These are phyloP conservation scores for Mycena citricolor DNA, from an alignment of 1,284 basidiomycete genomes.

Conservation along the genomic window DNA sequence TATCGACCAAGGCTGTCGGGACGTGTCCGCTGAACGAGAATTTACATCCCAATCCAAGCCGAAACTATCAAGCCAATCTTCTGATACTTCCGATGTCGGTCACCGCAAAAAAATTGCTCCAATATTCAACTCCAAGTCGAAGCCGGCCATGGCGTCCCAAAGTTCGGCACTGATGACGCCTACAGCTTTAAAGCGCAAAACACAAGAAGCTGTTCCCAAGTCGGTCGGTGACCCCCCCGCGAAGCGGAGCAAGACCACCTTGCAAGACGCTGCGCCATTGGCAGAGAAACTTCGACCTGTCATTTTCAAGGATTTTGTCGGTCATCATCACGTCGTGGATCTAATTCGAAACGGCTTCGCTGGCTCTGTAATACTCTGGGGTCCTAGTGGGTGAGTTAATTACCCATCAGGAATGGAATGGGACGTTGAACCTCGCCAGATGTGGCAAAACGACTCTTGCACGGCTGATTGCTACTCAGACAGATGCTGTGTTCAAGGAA, in stretches of 20 bases:
- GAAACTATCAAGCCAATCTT: constrained; percentile 9
- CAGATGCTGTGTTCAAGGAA: constrained; percentile 69
- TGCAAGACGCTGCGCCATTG: constrained; percentile 49
- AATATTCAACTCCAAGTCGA: constrained; percentile 23
- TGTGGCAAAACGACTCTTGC: constrained; percentile 84
- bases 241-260: constrained; percentile 22
- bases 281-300: constrained; percentile 67
- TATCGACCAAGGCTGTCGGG: constrained; percentile 13
- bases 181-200: too few relatives aligned
- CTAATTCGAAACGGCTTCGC: constrained; percentile 46
- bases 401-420: constrained; percentile 9
- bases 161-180: too few relatives aligned
- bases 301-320: constrained; percentile 63
- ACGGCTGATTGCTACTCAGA: constrained; percentile 61
- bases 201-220: background rate
- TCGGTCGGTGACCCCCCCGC: constrained; percentile 5
- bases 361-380: constrained; percentile 75
- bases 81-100: background rate
- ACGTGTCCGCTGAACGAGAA: background rate
- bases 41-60: background rate
- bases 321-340: constrained; percentile 62
- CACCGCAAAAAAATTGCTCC: constrained; percentile 17
- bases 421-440: constrained; percentile 29
- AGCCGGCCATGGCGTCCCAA: too few relatives aligned
- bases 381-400: constrained; percentile 62